phyloP scores from a whole-genome alignment of 2,329 filamentous ascomycete species.

The Fusarium equiseti region DNA sequence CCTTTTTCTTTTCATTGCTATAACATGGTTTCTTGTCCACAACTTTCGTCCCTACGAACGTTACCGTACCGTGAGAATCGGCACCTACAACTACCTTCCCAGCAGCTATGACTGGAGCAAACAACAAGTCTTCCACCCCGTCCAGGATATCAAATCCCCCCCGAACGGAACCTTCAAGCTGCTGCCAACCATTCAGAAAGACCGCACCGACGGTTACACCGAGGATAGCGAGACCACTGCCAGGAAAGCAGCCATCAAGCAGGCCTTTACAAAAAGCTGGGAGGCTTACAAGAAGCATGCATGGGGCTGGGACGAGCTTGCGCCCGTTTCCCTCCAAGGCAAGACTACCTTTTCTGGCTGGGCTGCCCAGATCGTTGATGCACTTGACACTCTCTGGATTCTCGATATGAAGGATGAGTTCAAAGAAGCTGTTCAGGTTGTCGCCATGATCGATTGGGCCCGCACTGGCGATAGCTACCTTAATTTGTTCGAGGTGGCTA shows the following conservation, averaged over 20 bases:
- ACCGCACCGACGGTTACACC: slow-evolving; percentile 56
- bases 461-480: slow-evolving; percentile 60
- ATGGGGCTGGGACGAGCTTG: slow-evolving; percentile 68
- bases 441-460: slow-evolving; percentile 67
- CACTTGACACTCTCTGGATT: slow-evolving; percentile 70
- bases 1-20: slow-evolving; percentile 47
- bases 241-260: slow-evolving; percentile 55
- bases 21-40: slow-evolving; percentile 48
- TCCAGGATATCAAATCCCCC: slow-evolving; percentile 48
- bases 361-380: slow-evolving; percentile 70
- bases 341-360: slow-evolving; percentile 66
- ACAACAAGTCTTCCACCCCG: slow-evolving; percentile 50
- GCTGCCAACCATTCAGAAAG: slow-evolving; percentile 59
- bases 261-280: slow-evolving; percentile 61
- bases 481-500: slow-evolving; percentile 73
- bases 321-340: slow-evolving; percentile 61
- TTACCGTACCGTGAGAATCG: slow-evolving; percentile 38
- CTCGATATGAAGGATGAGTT: slow-evolving; percentile 70
- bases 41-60: slow-evolving; percentile 42
- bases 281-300: slow-evolving; percentile 65
- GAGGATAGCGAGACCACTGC: slow-evolving; percentile 52
- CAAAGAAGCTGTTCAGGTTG: slow-evolving; percentile 59
- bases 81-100: slow-evolving; percentile 49
- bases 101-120: slow-evolving; percentile 57
- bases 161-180: slow-evolving; percentile 53